Base-by-base conservation (phyloP, 2,329 filamentous ascomycete species). In the Beauveria bassiana region DNA sequence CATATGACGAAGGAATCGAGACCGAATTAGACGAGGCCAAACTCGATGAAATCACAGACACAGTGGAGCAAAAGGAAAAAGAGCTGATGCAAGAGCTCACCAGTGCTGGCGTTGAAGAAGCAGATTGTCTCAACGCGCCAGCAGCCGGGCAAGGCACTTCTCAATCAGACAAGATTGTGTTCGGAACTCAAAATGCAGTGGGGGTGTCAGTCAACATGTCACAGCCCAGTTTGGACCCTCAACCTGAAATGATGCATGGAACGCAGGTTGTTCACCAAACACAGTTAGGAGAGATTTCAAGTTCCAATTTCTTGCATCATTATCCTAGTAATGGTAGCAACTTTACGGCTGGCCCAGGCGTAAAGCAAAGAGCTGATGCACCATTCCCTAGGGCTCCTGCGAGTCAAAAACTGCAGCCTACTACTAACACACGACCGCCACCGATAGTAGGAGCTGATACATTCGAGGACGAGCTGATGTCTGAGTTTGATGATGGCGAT, bases 201-300 rank as follows among this genome's bases (percentile, higher is more conserved):
- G 65, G 65, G n/a, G 65, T 67, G 38, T 65, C 64, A n/a, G 69
- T 70, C 3, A 69, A 73, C 59, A 71, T 73, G 70, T 70, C 72
- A 10, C 67, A 69, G 5, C 68, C 67, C 24, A 70, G 74, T 5
- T 70, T 68, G 50, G 73, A 75, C n/a, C 69, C 66, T 9, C 69
- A 71, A 3, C 40, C 70, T 14, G 66, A 67, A 18, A 67, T 70
- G 1, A 70, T 74, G 43, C 70, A 70, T 28, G 73, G 72, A 14
- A 77, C 79, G 1, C 78, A 85, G 63, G 74, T 83, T 20, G 76
- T 84, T 22, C 75, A 78, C 22, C 81, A 84, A 66, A 84, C 81
- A 1, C 81, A 83, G 60, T 66, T 79, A 24, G 72, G 75, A 10
- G 64, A 65, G 38, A 61, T 59, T n/a, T 67, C 68, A 5, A 66